These are phyloP conservation scores for Pseudogymnoascus sp. DNA, from an alignment of 2,329 filamentous ascomycete species.

Conservation along the genomic window DNA sequence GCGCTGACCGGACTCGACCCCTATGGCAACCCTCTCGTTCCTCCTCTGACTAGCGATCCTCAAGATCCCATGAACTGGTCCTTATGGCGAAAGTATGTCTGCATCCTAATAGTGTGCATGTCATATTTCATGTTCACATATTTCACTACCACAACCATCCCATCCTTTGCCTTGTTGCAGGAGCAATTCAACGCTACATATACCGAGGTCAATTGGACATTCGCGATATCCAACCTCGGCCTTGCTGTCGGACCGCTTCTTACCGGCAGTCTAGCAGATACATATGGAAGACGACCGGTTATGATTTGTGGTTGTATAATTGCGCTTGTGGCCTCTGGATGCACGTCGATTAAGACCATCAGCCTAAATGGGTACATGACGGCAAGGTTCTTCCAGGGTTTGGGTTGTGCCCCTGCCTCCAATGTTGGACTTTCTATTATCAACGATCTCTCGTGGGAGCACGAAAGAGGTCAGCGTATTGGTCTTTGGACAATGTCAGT, in stretches of 20 bases:
- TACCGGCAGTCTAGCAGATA: slow-evolving; percentile 41
- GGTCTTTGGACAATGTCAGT: slow-evolving; percentile 50
- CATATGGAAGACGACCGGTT: slow-evolving; percentile 42
- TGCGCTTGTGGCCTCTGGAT: slow-evolving; percentile 28
- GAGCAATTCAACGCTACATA: slow-evolving; percentile 36
- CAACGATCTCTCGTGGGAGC: slow-evolving; percentile 47
- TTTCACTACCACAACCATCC: slow-evolving; percentile 47
- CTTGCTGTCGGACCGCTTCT: slow-evolving; percentile 42
- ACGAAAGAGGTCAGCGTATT: slow-evolving; percentile 45
- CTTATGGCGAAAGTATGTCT: slow-evolving; percentile 36
- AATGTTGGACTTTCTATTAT: slow-evolving; percentile 47
- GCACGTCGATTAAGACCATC: slow-evolving; percentile 27
- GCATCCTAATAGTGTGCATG: slow-evolving; percentile 37
- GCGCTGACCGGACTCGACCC: slow-evolving; percentile 9
- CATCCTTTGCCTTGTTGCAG: slow-evolving; percentile 42
- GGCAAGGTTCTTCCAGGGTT: slow-evolving; percentile 49
- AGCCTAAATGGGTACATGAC: slow-evolving; percentile 44
- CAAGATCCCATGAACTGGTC: slow-evolving; percentile 50
- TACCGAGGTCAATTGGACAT: slow-evolving; percentile 42
- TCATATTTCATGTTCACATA: slow-evolving; percentile 52
- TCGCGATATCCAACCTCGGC: slow-evolving; percentile 41
- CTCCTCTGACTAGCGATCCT: slow-evolving; percentile 35
- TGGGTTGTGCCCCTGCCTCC: slow-evolving; percentile 44
- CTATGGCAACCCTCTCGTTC: slow-evolving; percentile 29
- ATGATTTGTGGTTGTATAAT: slow-evolving; percentile 35